These are phyloP conservation scores for Beta vulgaris DNA, from an alignment of 148 eudicot genomes.

Conservation along the genomic window DNA sequence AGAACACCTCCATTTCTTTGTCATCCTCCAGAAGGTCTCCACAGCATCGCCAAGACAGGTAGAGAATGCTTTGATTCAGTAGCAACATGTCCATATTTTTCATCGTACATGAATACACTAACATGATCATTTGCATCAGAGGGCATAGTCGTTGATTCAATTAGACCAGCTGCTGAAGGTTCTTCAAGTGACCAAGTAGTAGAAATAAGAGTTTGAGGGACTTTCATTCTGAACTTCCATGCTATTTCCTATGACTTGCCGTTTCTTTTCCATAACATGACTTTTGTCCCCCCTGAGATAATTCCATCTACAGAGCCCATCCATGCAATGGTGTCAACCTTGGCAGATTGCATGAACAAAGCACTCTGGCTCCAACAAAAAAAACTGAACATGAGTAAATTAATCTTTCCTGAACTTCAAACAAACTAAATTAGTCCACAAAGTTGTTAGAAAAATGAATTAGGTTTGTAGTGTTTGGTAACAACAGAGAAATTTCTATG, in stretches of 20 bases:
- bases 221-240: slow-evolving; percentile 63
- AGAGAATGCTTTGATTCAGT: slow-evolving; percentile 70
- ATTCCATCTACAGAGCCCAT: slow-evolving; percentile 95
- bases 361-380: slow-evolving; percentile 99
- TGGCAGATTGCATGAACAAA: slow-evolving; percentile 65
- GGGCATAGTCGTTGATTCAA: slow-evolving; percentile 26
- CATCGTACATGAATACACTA: slow-evolving; percentile 45
- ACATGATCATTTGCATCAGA: slow-evolving; percentile 44
- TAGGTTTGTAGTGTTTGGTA: not conserved
- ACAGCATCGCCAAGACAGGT: slow-evolving; percentile 76
- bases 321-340: slow-evolving; percentile 80
- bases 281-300: slow-evolving; percentile 68
- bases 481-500: not conserved
- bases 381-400: slow-evolving; percentile 98
- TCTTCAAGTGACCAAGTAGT: slow-evolving; percentile 78
- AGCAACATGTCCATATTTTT: slow-evolving; percentile 41
- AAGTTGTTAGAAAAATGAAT: not conserved
- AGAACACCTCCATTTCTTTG: slow-evolving; percentile 31
- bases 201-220: slow-evolving; percentile 71
- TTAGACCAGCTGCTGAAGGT: slow-evolving; percentile 52
- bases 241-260: slow-evolving; percentile 78
- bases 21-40: slow-evolving; percentile 74
- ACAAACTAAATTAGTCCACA: slow-evolving; percentile 14
- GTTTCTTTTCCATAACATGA: slow-evolving; percentile 78
- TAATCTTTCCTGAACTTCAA: slow-evolving; percentile 42